These are phyloP conservation scores for Talaromyces pinophilus DNA, from an alignment of 2,329 filamentous ascomycete genomes.

Conservation along the genomic window DNA sequence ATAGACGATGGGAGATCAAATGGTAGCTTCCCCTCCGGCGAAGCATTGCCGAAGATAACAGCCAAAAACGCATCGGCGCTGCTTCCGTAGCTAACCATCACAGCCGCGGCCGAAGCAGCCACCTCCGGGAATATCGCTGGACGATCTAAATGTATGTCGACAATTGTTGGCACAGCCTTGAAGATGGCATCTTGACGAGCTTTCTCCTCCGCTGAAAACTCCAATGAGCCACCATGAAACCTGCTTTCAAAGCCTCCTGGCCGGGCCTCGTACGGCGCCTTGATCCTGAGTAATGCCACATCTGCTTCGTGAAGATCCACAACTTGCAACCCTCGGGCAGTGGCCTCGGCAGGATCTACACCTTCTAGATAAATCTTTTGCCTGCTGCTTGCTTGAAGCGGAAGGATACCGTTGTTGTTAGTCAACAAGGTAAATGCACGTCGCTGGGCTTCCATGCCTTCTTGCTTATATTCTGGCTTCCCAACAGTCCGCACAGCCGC, in stretches of 20 bases:
- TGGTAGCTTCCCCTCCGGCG: constrained; percentile 48
- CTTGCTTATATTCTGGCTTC: constrained; percentile 62
- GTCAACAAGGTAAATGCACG: constrained; percentile 64
- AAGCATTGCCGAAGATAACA: constrained; percentile 38
- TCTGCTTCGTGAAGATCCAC: not conserved
- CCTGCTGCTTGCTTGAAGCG: constrained; percentile 52
- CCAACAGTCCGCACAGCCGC: constrained; percentile 54
- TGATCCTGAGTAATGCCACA: not conserved
- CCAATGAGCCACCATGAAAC: not conserved
- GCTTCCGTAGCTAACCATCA: not conserved
- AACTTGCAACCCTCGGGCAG: not conserved
- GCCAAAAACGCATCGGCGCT: constrained; percentile 45
- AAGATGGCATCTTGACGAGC: not conserved
- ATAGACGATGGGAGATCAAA: constrained; percentile 52
- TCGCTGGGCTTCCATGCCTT: constrained; percentile 60
- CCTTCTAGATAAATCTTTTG: not conserved
- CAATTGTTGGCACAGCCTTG: not conserved
- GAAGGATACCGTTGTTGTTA: constrained; percentile 57
- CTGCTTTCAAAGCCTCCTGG: not conserved
- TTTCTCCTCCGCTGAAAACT: not conserved
- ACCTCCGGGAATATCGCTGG: constrained; percentile 46
- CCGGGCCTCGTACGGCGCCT: not conserved
- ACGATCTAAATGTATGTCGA: not conserved
- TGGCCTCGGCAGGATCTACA: not conserved
- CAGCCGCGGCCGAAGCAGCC: constrained; percentile 28